Percentiles rank a stretch among this genome's conserved stretches.
phyloP scores from a whole-genome alignment of 1,139 yeast species.

The Insectozyma bohioensis region DNA sequence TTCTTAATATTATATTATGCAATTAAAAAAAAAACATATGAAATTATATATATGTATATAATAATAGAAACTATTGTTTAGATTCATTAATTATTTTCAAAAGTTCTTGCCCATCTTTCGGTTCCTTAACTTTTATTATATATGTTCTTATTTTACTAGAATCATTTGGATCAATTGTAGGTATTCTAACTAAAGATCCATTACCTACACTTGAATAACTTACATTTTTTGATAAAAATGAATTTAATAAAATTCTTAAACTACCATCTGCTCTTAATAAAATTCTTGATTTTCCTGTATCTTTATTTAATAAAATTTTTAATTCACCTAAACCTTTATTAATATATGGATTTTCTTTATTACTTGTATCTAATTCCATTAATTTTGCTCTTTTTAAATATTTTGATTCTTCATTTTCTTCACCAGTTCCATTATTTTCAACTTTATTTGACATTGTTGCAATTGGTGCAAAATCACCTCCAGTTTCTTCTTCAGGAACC shows the following conservation, averaged over 20 bases:
- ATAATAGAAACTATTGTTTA: constrained; percentile 5
- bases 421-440: constrained; percentile 67
- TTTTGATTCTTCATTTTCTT: constrained; percentile 71
- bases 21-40: no score
- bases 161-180: constrained; percentile 45
- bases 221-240: constrained; percentile 51
- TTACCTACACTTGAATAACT: constrained; percentile 59
- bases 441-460: constrained; percentile 44
- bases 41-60: no score
- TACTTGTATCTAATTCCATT: constrained; percentile 55
- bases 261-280: constrained; percentile 88
- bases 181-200: constrained; percentile 57
- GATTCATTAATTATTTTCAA: constrained; percentile 50
- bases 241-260: constrained; percentile 75
- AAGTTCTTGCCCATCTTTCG: constrained; percentile 67
- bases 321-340: constrained; percentile 81
- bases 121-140: constrained; percentile 66
- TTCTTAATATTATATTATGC: no score
- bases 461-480: constrained; percentile 49
- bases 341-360: constrained; percentile 50
- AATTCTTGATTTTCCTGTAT: constrained; percentile 62
- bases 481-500: constrained; percentile 34
- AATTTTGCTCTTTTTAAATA: constrained; percentile 73
- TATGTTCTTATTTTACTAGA: constrained; percentile 52
- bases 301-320: constrained; percentile 62